These are phyloP conservation scores for Antrodiella citrinella DNA, from an alignment of 768 basidiomycete species.

Conservation along the genomic window DNA sequence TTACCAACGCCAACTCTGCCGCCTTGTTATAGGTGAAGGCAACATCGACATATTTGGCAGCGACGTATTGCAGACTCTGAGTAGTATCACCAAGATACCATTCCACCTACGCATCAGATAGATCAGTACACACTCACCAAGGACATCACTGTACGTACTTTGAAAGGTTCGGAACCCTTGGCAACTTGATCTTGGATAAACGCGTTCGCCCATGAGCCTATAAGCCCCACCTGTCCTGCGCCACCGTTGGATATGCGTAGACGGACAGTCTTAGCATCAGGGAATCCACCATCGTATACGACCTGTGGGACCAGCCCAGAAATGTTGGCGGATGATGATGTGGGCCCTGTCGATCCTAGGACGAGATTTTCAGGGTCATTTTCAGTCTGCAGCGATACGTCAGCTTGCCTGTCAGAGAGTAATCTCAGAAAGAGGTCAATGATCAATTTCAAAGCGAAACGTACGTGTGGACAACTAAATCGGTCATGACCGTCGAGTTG, in stretches of 20 bases:
- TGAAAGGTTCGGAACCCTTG: slow-evolving; percentile 23
- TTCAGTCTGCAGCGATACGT: not conserved
- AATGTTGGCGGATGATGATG: not conserved
- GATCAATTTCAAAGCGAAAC: not conserved
- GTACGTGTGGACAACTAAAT: not conserved
- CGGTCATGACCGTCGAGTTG: not conserved
- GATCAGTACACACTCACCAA: no score
- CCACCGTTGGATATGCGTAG: slow-evolving; percentile 44
- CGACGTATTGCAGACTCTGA: slow-evolving; percentile 35
- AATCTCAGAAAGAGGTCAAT: not conserved
- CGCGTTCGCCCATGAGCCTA: slow-evolving; percentile 37
- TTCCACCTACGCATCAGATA: slow-evolving; percentile 32
- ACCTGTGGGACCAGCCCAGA: slow-evolving; percentile 9
- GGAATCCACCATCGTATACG: slow-evolving; percentile 35
- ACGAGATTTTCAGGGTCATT: not conserved
- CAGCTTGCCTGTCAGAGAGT: not conserved
- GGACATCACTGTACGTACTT: no score
- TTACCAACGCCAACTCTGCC: slow-evolving; percentile 33
- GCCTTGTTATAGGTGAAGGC: slow-evolving; percentile 47
- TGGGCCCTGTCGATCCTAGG: not conserved
- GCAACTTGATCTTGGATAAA: slow-evolving; percentile 35
- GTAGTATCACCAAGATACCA: slow-evolving; percentile 55
- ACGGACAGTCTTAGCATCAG: slow-evolving; percentile 24
- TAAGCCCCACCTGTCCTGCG: slow-evolving; percentile 41
- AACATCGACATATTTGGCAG: slow-evolving; percentile 35